Conservation (phyloP, 805 yeast species). For the Candida sonorensis region DNA sequence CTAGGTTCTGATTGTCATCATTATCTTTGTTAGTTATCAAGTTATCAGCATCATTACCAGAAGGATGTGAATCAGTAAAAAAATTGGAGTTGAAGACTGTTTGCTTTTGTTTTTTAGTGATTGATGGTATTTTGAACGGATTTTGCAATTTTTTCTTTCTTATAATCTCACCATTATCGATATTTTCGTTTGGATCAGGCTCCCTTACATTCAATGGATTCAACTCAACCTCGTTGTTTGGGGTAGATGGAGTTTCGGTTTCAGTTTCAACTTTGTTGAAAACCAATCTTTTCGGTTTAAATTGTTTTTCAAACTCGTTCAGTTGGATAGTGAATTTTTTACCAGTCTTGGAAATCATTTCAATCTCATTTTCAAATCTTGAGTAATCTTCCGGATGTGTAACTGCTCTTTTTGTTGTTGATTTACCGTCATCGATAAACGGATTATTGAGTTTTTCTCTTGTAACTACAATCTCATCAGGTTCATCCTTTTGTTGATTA, state of each 20-base stretch:
- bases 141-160: conserved; percentile 17
- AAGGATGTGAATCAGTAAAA: no score
- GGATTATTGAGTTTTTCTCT: conserved; percentile 23
- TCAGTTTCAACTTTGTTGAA: conserved; percentile 19
- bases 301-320: conserved; percentile 24
- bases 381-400: conserved; percentile 9
- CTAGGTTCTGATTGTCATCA: conserved; percentile 1
- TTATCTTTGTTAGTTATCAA: no score
- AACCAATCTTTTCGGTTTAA: conserved; percentile 33
- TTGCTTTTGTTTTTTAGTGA: no score
- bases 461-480: conserved; percentile 7
- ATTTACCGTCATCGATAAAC: conserved; percentile 14
- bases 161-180: conserved; percentile 12
- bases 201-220: conserved; percentile 7
- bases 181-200: conserved; percentile 1
- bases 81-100: no score
- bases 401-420: no score
- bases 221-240: conserved; percentile 8
- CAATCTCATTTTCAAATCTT: conserved; percentile 31
- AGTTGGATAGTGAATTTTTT: conserved; percentile 26
- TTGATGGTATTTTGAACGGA: conserved; percentile 13
- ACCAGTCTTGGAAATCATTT: conserved; percentile 36
- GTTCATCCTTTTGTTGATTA: conserved; percentile 14
- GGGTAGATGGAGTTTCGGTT: conserved; percentile 9
- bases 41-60: no score